Base-by-base conservation (phyloP, 1,284 basidiomycete species). In the Cutaneotrichosporon dermatis region DNA sequence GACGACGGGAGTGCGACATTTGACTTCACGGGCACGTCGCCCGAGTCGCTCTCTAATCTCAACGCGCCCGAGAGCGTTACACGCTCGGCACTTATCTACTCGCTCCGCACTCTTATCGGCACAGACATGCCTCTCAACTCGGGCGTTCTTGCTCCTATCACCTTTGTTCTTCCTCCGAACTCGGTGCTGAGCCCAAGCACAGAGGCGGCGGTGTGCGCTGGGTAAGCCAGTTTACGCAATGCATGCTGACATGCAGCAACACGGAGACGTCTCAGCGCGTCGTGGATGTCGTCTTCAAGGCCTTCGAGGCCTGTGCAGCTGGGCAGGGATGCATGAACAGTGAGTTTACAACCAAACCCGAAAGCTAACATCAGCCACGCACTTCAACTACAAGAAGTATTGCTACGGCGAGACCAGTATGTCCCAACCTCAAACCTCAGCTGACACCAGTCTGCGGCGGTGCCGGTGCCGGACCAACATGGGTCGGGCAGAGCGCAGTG, bases 1-100 rank as follows among this genome's bases (percentile, higher is more conserved):
- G 71, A 83, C 11, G 80, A 83, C 1, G 92, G 94, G 0, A 88
- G 86, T 12, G 95, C 94, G 0, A 80, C 89, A 4, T 85, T 97
- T 61, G 93, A 98, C 75, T 98, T 98, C 71, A 65, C 67, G n/a
- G 92, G 92, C 3, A 95, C 92, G 2, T 90, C 90, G 0, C 88
- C 85, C 58, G 91, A 95, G 80, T 86, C 93, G 53, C 83, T 88
- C 34, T 92, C 89, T 48, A 97, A 96, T 76, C 82, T 94, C 60
- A 96, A 96, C 75, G 82, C 91, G 12, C 90, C 90, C 0, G 88
- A 88, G 46, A 88, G 88, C 2, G 93, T 98, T 43, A 89, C 90
- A 1, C 90, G 92, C 74, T 89, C 89, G 2, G 92, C 94, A 1
- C 88, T 97, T 62, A 95, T 98, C 67, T 99, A 98, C 77, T 92